Base-by-base conservation (phyloP, 2,329 filamentous ascomycete species). In the Purpureocillium lavendulum region DNA sequence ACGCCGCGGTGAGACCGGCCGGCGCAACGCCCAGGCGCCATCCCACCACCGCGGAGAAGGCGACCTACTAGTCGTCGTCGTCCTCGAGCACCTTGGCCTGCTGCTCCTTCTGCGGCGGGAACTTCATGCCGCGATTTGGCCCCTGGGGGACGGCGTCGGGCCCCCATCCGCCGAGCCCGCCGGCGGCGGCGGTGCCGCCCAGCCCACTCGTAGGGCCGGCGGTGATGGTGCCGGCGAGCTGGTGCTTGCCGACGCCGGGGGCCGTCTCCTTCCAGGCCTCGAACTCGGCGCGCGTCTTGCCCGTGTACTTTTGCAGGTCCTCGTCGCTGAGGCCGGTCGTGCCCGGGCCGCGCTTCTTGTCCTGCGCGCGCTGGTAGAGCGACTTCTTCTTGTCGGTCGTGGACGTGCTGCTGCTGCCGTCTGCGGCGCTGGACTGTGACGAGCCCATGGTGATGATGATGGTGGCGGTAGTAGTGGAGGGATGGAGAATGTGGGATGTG, bases 291-390 rank as follows among this genome's bases (percentile, higher is more conserved):
- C 58, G 56, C 24, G 49, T 49, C 46, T 58, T 66, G 48, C 65
- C 64, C 28, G 63, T 66, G 55, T 65, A 64, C 44, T 64, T 65
- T 21, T 53, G 36, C 21, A 67, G 46, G 43, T 65, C 63, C 10
- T 61, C 61, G 41, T 67, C 62, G 44, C 55, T 60, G 34, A 62
- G 21, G 21, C 21, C 21, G 21, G 6, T 26, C 21, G 21, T 54
- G 16, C 50, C 47, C 10, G 41, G 38, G 34, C 52, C 48, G 30
- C 48, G 50, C 45, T 62, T 63, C 32, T 53, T 51, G 34, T 56
- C 54, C 37, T 58, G 53, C 41, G 49, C 54, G 40, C 56, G 52
- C 28, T 53, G 49, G 47, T 58, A 62, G 24, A 62, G 44, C 7
- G 55, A 55, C 39, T 51, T 54, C 17, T 60, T 54, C 30, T 26